Evolutionary conservation across 78 protist species (phyloP), one percentile per base, ranked within the genome.

Genomic region (Dictyostelium intermedium): DNA sequence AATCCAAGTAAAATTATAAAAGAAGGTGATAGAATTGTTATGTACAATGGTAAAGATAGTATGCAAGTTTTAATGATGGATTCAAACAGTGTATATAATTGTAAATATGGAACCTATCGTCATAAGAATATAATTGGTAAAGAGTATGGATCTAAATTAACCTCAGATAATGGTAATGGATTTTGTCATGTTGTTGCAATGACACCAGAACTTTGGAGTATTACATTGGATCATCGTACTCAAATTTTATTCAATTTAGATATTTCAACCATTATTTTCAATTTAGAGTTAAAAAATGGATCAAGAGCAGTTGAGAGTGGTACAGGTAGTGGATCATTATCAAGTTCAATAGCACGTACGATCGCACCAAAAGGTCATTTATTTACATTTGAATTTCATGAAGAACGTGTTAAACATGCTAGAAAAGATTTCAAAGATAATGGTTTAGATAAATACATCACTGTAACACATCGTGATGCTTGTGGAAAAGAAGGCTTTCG

Each of bases 341-440:
- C 98, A n/a, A 95, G 94, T 32, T 81, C 97, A 3, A 63, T 98
- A 16, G 95, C 97, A 4, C 50, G 96, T 9, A 93, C 97, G 0
- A 78, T 98, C n/a, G 96, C 92, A 35, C 97, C 97, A 23, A 5
- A 35, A 6, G 99, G 99, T 53, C 96, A 76, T 39, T 72, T 98
- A 20, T 47, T 56, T 87, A 98, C 99, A 39, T 96, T 91, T 61
- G 99, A 98, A 20, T 98, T 97, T 84, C 97, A 98, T 96, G 91
- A 96, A 47, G 92, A 72, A 25, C 85, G 99, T 18, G 95, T 92
- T 25, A 27, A 16, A 37, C 78, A 27, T 11, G 95, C 95, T 6
- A 34, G 41, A 25, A 56, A 53, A 20, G 95, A 95, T 87, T 95
- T 95, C 56, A 27, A 23, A 30, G 89, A 78, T 14, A 87, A 82